phyloP scores from a whole-genome alignment of 169 alveolate genomes.

The Plasmodium vivax region DNA sequence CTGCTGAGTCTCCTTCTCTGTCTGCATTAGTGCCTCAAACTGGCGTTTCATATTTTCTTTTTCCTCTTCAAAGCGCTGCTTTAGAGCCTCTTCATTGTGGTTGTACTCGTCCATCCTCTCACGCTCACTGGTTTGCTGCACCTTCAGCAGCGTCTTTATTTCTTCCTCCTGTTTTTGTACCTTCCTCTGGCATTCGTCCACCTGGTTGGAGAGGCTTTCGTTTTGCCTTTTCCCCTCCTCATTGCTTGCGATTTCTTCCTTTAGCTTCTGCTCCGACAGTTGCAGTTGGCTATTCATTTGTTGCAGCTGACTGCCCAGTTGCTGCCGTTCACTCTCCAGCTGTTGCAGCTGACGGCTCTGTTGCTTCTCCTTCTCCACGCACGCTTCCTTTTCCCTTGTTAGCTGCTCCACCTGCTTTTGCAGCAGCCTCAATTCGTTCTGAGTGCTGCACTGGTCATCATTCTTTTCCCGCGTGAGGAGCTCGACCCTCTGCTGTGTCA shows the following conservation, averaged over 20 bases:
- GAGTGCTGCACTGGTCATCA: neutral
- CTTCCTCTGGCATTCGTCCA: neutral
- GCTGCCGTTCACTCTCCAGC: too few species aligned
- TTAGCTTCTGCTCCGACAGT: neutral
- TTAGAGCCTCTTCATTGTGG: neutral
- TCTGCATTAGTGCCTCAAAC: neutral
- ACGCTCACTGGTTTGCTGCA: neutral
- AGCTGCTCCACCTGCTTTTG: neutral
- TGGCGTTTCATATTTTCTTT: neutral
- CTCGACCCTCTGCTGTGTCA: neutral
- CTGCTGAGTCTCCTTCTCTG: neutral
- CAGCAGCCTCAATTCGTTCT: neutral
- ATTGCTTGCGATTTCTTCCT: neutral
- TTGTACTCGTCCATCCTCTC: neutral
- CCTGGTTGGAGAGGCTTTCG: neutral
- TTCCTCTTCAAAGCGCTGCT: neutral
- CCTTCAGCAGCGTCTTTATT: neutral
- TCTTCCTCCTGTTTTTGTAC: conserved; percentile 20
- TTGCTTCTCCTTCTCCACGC: too few species aligned
- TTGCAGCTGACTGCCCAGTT: neutral
- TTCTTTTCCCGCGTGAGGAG: neutral
- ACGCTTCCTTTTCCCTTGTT: too few species aligned
- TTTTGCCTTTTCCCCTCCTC: conserved; percentile 25
- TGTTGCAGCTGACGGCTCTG: too few species aligned
- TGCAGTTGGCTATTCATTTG: conserved; percentile 11